Evolutionary conservation across 306 rosid genomes (phyloP), one percentile per base, ranked within the genome.

Genomic region (Pterocarpus santalinus): DNA sequence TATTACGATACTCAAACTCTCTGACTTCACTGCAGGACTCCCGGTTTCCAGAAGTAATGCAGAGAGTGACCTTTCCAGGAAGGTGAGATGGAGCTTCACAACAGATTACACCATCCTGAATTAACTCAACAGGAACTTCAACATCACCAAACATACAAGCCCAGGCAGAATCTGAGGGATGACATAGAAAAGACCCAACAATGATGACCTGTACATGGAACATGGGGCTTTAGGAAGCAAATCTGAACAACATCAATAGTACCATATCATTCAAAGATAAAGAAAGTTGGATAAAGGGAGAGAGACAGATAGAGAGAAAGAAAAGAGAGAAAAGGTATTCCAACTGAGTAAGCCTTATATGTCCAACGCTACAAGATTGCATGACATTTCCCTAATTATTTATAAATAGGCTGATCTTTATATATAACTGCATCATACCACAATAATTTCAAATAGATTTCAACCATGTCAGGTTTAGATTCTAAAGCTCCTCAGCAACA

Each of bases 21-120:
- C 94, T 90, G 69, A 93, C 84, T 82, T 96, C 97, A 85, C 99
- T 96, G 90, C 99, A 96, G 61, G 97, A 85, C 83, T 88, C 92
- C 38, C 97, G 86, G 75, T 93, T 96, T 65, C 94, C 93, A 49
- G 94, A 86, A 46, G 99, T 90, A 77, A 96, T 69, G 87, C 97
- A 96, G 63, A 96, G 69, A 75, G 97, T 87, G 49, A 93, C 94
- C 86, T 93, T 96, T 82, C 94, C 97, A 13, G 94, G 85, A 75
- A 75, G 84, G 83, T 69, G 90, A 78, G 98, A 72, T 63, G 99
- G 99, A 86, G 96, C 94, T 90, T 91, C 89, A 76, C 96, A 92
- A 62, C 85, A 52, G 58, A 93, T 60, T 55, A 90, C 92, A 44
- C 98, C 98, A 17, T 90, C 92, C 79, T 90, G 97, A 86, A 93